phyloP scores from a whole-genome alignment of 2,329 filamentous ascomycete species.

The Aspergillus unguis region DNA sequence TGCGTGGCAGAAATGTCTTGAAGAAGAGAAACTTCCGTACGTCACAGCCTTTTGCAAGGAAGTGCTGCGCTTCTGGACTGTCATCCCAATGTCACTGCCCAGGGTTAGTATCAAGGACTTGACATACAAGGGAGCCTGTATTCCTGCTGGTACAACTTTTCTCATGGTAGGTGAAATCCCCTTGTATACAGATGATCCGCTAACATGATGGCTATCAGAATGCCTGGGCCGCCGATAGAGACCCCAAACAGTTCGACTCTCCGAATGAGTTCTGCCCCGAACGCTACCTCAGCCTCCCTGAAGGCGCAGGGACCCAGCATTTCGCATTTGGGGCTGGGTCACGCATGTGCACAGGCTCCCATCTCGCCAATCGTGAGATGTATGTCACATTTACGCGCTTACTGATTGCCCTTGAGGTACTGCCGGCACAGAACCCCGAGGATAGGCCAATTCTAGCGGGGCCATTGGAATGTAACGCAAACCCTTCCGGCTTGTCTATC shows the following conservation, averaged over 20 bases:
- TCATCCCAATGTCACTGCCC: conserved; percentile 75
- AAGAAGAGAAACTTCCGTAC: conserved; percentile 73
- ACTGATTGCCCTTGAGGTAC: conserved; percentile 57
- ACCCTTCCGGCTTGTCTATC: conserved; percentile 57
- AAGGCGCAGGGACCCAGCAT: conserved; percentile 55
- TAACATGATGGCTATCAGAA: conserved; percentile 45
- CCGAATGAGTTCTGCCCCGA: conserved; percentile 64
- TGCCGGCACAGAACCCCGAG: conserved; percentile 43
- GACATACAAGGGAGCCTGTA: conserved; percentile 61
- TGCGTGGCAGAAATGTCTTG: conserved; percentile 70
- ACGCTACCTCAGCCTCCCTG: conserved; percentile 57
- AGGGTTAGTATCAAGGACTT: conserved; percentile 70
- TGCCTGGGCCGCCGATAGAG: conserved; percentile 72
- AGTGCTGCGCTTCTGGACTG: conserved; percentile 72
- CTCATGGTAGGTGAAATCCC: conserved; percentile 58
- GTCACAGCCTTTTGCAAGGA: conserved; percentile 77
- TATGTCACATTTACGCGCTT: conserved; percentile 60
- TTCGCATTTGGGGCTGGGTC: conserved; percentile 62
- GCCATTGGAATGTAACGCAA: conserved; percentile 54
- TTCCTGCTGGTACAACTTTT: conserved; percentile 74
- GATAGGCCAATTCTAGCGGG: conserved; percentile 55
- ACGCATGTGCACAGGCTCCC: conserved; percentile 62
- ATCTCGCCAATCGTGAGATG: conserved; percentile 62
- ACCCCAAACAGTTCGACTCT: conserved; percentile 63
- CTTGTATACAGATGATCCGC: too few relatives aligned